Evolutionary conservation across 768 basidiomycete species (phyloP), one percentile per base, ranked within the genome.

Genomic region (Clitopilus passeckerianus): DNA sequence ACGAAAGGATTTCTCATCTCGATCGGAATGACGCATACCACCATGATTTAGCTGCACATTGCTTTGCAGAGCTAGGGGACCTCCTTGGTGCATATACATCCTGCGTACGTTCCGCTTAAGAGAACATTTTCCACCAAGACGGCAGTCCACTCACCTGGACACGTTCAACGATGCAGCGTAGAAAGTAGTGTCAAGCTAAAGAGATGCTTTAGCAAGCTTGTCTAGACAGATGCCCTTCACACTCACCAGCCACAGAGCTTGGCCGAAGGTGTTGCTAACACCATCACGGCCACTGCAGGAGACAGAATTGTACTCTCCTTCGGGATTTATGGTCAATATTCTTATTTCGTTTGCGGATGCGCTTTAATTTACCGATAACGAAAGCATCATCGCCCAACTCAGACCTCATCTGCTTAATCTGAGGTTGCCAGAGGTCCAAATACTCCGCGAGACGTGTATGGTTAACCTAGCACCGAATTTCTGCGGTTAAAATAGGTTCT

Each of bases 271-370:
- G 61, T 83, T 80, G 65, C 77, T 80, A 35, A 83, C 78, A 46
- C 74, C 75, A 58, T 77, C 73, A 56, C 71, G 76, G 5, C 82
- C 82, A 12, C 78, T 77, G 57, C 82, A 83, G 5, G 80, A 82
- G 10, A 83, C 80, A 0, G 82, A 83, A 59, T 82, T 84, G 61
- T 80, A 83, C 67, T 83, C 81, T 7, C 82, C 81, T 82, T 30
- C 27, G 7, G 27, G 7, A 30, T 30, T 30, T 30, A 7, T 30
- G 27, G 27, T 30, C 27, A 30, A 30, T 30, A 7, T 3, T 30
- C 27, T 4, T 30, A 30, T 30, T 30, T 30, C 4, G 7, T 7
- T 7, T 30, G 7, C 7, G 27, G 7, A 4, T 30, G 7, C 7
- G 27, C 27, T 30, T 30, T 30, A 3, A 30, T 7, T 30, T 57